Base-by-base conservation (phyloP, 495 filamentous ascomycete species). In the Lasiosphaeria hispida region DNA sequence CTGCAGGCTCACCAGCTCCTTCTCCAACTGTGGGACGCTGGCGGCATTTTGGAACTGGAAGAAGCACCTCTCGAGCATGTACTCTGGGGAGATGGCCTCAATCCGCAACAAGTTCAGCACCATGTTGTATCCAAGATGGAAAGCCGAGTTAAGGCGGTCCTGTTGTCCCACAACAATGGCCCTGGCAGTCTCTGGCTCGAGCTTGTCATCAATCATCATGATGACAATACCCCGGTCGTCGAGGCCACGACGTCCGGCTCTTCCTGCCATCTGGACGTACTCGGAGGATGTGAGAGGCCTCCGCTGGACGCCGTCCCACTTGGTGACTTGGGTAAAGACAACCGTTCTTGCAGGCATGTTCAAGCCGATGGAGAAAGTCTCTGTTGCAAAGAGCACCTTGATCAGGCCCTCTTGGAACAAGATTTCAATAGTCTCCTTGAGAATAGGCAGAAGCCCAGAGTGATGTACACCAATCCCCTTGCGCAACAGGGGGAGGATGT, bases 321-420 rank as follows among this genome's bases (percentile, higher is more conserved):
- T 98, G 6, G 88, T 86, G 15, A 98, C 92, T 66, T 87, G 92
- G 0, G 95, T 97, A 72, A 98, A 98, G 41, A 98, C 92, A 13
- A 98, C 94, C 7, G 94, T 98, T 74, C 96, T 96, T 30, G 95
- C 94, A 62, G 94, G 94, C 94, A 98, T 98, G 77, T 98, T 98
- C 41, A 98, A 76, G 49, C 94, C 94, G 64, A 97, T 97, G 11
- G 94, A 98, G 76, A 98, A 98, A 0, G 94, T 98, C 71, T 98
- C 94, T 8, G 94, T 98, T 0, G 94, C 94, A 63, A 98, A 98
- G 0, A 98, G 79, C 30, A 96, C 94, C 69, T 98, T 98, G 75
- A 98, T 96, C 49, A 98, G 80, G 56, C 91, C 91, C 71, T 98
- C 94, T 69, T 98, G 94, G 81, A 98, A 98, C 36, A 98, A 77